Evolutionary conservation across 1,139 yeast genomes (phyloP).

Genomic region (Hyphopichia wangnamkhiaoensis): DNA sequence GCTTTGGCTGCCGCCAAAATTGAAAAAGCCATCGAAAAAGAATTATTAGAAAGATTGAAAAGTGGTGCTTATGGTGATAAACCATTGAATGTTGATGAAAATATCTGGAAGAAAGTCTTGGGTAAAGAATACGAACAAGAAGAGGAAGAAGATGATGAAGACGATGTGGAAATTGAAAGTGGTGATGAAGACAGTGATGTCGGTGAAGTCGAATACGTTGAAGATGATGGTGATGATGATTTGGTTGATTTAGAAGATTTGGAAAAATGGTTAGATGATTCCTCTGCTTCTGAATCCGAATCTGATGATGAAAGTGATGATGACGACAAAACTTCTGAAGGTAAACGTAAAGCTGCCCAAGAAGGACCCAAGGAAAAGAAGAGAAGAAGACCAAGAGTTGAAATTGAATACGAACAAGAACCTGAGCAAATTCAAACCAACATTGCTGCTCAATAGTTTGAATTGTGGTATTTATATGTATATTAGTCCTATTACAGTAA

Average conservation of each 20-base stretch:
- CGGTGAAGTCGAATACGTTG: conserved; percentile 83
- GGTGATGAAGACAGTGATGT: conserved; percentile 59
- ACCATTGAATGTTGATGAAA: conserved; percentile 94
- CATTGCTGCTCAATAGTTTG: conserved; percentile 27
- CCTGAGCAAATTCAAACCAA: conserved; percentile 39
- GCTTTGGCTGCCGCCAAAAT: conserved; percentile 96
- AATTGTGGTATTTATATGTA: too few species aligned
- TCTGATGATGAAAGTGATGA: conserved; percentile 34
- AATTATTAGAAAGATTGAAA: conserved; percentile 88
- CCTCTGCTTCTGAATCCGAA: conserved; percentile 42
- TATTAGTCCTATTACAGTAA: too few species aligned
- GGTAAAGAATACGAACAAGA: conserved; percentile 65
- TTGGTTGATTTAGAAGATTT: conserved; percentile 89
- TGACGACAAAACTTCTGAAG: conserved; percentile 18
- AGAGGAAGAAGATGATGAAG: conserved; percentile 63
- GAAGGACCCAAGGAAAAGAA: conserved; percentile 35
- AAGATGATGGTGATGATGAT: conserved; percentile 85
- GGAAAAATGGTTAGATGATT: conserved; percentile 84
- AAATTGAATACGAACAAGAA: conserved; percentile 83
- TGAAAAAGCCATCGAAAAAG: conserved; percentile 95
- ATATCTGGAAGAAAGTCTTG: conserved; percentile 91
- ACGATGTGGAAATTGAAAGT: conserved; percentile 58
- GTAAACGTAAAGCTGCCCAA: conserved; percentile 41
- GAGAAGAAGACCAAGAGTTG: conserved; percentile 75
- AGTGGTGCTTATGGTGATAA: conserved; percentile 98